Evolutionary conservation across 257 asterid species (phyloP).

Genomic region (Nicotiana obtusifolia): DNA sequence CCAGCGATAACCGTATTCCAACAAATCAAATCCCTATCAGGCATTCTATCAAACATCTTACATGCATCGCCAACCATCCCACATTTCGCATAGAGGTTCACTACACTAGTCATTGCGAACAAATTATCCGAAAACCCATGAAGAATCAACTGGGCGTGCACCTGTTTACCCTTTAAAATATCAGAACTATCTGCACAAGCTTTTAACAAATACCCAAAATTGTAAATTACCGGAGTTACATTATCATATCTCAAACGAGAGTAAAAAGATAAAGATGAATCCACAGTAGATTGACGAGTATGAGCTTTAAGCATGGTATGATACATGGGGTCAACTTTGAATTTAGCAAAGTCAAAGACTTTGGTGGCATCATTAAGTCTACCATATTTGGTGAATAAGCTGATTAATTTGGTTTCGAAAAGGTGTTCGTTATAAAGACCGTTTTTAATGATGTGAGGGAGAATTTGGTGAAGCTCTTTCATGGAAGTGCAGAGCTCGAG

Average conservation of each 20-base stretch:
- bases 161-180: conserved; percentile 51
- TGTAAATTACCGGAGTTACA: conserved; percentile 53
- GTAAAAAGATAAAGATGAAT: conserved; percentile 47
- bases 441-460: conserved; percentile 67
- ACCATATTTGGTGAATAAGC: conserved; percentile 73
- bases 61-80: conserved; percentile 51
- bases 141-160: conserved; percentile 69
- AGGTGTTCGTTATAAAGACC: conserved; percentile 65
- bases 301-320: conserved; percentile 74
- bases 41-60: conserved; percentile 86
- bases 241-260: conserved; percentile 53
- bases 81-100: conserved; percentile 70
- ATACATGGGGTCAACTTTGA: conserved; percentile 63
- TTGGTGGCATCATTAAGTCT: conserved; percentile 58
- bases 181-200: conserved; percentile 57
- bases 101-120: conserved; percentile 57
- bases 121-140: conserved; percentile 48
- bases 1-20: conserved; percentile 84
- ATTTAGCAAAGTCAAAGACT: conserved; percentile 55
- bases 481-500: conserved; percentile 65
- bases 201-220: conserved; percentile 56
- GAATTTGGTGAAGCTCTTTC: conserved; percentile 66
- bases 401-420: conserved; percentile 76
- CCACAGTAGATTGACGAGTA: conserved; percentile 33
- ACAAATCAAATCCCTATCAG: conserved; percentile 69